Evolutionary conservation across 306 rosid species (phyloP), one percentile per base, ranked within the genome.

Genomic region (Vachellia pachyceras): DNA sequence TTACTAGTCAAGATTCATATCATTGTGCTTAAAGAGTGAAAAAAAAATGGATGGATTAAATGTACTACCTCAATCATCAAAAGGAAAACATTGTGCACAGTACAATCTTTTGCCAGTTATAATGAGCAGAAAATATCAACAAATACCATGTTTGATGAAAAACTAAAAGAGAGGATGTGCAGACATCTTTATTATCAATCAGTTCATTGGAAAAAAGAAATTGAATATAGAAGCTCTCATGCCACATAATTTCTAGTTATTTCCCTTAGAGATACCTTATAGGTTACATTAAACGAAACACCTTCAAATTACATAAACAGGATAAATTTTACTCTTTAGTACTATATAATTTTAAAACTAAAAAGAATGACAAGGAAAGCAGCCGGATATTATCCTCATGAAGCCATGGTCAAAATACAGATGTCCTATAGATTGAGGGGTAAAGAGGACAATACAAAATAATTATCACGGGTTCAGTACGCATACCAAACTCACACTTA

Each of bases 341-440:
- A 47, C 10, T 17, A 58, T 12, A 58, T 39, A 42, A 68, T 75
- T 20, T 60, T 23, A 72, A 15, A 17, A 47, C 65, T 15, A 72
- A 65, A 45, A 61, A 40, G 52, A 69, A 74, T n/a, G 55, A 37
- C 3, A 33, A 75, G 57, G 57, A 61, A 35, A 46, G 10, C 36
- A 49, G 45, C 13, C 36, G 39, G 71, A 70, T 65, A 20, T 72
- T 41, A 42, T 42, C 29, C 29, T 60, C 22, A 42, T 20, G 74
- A 29, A 77, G 72, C 35, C 54, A 66, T 44, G 55, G 74, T 22
- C 39, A 76, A 65, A 76, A 44, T 71, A 76, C 52, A 71, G 36
- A 71, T 41, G 52, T 35, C 74, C 25, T 22, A 69, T 10, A 77
- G 69, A 73, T 55, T 63, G 6, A 71, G 72, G 41, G 39, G 65